Evolutionary conservation across 1,139 yeast species (phyloP), one percentile per base, ranked within the genome.

Genomic region (Debaryomyces singareniensis): DNA sequence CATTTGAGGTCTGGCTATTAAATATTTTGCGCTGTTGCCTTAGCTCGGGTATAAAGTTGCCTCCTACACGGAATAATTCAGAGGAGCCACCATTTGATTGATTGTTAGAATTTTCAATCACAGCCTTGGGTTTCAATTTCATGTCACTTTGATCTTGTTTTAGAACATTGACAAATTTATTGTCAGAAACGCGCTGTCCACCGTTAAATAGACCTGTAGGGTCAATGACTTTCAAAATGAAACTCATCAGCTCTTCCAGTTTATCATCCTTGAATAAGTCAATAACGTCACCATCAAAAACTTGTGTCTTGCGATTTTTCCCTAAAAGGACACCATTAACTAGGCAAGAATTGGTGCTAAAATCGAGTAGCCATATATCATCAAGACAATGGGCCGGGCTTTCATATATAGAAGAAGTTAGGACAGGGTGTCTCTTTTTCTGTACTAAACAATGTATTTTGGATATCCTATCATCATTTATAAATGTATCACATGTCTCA

Each of bases 281-380:
- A 4, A 87, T 51, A 15, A 56, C 59, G 47, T 86, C 96, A 1
- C 79, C 80, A 38, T 81, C 65, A 43, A 64, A 73, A 1, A 87
- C 45, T 37, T 73, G 68, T 0, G 69, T 69, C 41, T 84, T 84
- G 22, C 68, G 64, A 2, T 81, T 81, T 36, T 75, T 74, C 0
- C 82, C 82, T 25, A 87, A 47, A 28, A 63, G 65, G 10, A 55
- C 52, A 4, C 71, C 71, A 47, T 87, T 85, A 6, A 87, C 69
- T 40, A 64, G 73, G 47, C 96, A 84, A 1, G 84, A 80, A 50
- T 87, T 87, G 1, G 94, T 75, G 31, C 94, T 82, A 37, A 68
- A 72, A 46, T 85, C 96, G 25, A 83, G 55, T 13, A 87, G 58
- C 95, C 95, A 86, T n/a, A 84, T 61, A 45, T 78, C 87, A 35